phyloP scores from a whole-genome alignment of 805 yeast species.

The Pichia exigua region DNA sequence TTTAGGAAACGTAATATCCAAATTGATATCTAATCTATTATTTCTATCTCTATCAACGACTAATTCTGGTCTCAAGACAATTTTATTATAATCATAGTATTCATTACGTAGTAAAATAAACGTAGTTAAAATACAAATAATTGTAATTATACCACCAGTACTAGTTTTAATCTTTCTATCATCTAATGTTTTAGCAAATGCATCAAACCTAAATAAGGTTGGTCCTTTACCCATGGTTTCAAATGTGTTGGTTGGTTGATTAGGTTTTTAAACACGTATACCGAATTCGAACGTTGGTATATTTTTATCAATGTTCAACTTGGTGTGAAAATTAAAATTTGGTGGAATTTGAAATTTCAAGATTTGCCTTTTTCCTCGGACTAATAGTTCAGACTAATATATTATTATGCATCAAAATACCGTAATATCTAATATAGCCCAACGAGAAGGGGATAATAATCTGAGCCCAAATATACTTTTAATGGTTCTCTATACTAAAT shows the following conservation, averaged over 20 bases:
- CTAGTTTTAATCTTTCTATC: slow-evolving; percentile 86
- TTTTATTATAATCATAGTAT: slow-evolving; percentile 61
- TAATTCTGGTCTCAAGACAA: slow-evolving; percentile 71
- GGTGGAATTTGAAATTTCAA: too few species aligned
- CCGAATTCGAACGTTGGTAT: too few species aligned
- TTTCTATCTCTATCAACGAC: slow-evolving; percentile 82
- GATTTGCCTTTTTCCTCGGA: background rate
- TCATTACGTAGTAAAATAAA: slow-evolving; percentile 61
- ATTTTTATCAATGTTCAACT: background rate
- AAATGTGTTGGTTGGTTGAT: background rate
- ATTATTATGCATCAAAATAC: too few species aligned
- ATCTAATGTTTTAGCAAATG: slow-evolving; percentile 90
- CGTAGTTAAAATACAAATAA: slow-evolving; percentile 57
- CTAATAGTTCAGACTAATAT: too few species aligned
- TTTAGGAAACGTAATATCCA: slow-evolving; percentile 78
- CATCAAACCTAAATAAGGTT: slow-evolving; percentile 59
- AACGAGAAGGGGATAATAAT: too few species aligned
- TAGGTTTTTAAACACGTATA: background rate
- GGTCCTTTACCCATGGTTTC: slow-evolving; percentile 24
- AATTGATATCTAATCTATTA: slow-evolving; percentile 63
- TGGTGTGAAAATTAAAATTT: background rate
- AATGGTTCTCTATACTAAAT: too few species aligned
- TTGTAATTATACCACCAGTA: slow-evolving; percentile 83
- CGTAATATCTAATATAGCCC: too few species aligned
- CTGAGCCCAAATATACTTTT: too few species aligned